Evolutionary conservation across 1,284 basidiomycete genomes (phyloP), one percentile per base, ranked within the genome.

Genomic region (Blastosporella zonata): DNA sequence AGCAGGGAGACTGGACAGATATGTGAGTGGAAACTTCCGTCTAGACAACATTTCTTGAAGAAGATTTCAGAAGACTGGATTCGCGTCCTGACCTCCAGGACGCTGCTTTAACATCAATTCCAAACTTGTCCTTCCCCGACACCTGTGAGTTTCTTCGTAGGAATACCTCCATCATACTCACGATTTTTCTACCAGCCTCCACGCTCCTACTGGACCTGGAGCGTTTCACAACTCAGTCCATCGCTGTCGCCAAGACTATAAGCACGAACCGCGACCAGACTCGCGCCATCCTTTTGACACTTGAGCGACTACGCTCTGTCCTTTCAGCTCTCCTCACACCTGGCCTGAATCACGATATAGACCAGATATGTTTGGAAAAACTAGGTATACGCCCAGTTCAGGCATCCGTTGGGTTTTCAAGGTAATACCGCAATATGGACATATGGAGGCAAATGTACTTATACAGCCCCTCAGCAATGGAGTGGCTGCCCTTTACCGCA

Each of bases 1-100:
- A 65, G 1, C 77, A 87, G 52, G 83, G 83, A 1, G 78, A 75
- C 0, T 96, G 92, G 93, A 67, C 67, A 12, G 76, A 84, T 48
- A 64, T 88, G 90, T 89, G 58, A 56, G 81, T 63, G 33, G 9
- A 15, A n/a, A n/a, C 87, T 13, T 15, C 87, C 57, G 55, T 78
- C 61, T 7, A 22, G n/a, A 22, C 13, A 20, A 33, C 8, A 17
- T n/a, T 9, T 33, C 12, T 49, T 17, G 46, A 36, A 10, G 31
- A n/a, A n/a, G 7, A 5, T 31, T 12, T 0, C 35, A 69, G 68
- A 28, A 43, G 46, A 35, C 46, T 68, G 25, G 49, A 57, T 34
- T 47, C 51, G 15, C 55, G 58, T 33, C 39, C 52, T 12, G 54
- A 40, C 34, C 27, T 59, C 6, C 62, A 62, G 25, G 54, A 57